Evolutionary conservation across 2,329 filamentous ascomycete genomes (phyloP), one percentile per base, ranked within the genome.

Genomic region (Calonectria crousiana): DNA sequence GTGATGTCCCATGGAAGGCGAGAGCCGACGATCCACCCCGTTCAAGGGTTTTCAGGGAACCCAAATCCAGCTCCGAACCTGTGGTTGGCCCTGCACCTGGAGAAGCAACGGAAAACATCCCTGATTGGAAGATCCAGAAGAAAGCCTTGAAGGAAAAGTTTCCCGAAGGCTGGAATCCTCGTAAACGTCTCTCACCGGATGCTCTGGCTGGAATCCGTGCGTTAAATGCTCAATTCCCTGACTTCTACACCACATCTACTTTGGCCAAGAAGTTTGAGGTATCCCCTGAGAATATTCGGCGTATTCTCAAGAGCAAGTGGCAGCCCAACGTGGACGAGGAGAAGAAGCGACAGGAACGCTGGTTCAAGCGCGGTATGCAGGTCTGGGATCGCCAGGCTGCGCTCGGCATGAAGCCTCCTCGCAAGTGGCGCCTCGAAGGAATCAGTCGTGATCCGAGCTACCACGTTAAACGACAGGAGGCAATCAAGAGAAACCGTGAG

Each of bases 101-200:
- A 26, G 72, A 76, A 41, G 71, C 75, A 18, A 69, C 69, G 36
- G 73, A 75, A 23, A 76, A 84, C 72, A 83, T 80, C 5, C 90
- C 92, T 76, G 74, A 81, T 4, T 98, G 97, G 97, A 89, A 91
- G 82, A 83, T 91, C 18, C 94, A 98, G 78, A 98, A 98, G 83
- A 87, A 86, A 2, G 93, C 92, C 0, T 85, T 97, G 44, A 90
- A 93, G 79, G 85, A 91, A 74, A 99, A 98, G 81, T 97, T 98
- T 77, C 92, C 92, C 2, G 90, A 93, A 10, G 92, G 93, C 13
- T 99, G 96, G 96, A 89, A 90, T 34, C 96, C 97, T 36, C 90
- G 91, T 64, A 98, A 98, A 84, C 93, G 93, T 73, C 89, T 99
- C 13, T 98, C 97, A 0, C 97, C 97, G 0, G 96, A 98, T 84